Evolutionary conservation across 345 rosid genomes (phyloP), one percentile per base, ranked within the genome.

Genomic region (Salix exigua): DNA sequence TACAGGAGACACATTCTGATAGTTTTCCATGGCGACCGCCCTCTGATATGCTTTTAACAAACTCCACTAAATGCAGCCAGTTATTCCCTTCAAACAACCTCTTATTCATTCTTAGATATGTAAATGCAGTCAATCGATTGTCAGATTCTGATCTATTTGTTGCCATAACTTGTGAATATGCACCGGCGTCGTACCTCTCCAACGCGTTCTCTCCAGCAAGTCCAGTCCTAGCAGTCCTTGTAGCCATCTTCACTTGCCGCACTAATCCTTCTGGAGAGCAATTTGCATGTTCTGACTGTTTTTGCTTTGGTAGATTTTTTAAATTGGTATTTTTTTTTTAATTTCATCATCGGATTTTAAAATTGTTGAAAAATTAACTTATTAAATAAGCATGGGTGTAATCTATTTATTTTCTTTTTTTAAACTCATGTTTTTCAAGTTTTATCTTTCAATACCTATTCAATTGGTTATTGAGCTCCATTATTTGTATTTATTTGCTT

Each of bases 191-290:
- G 46, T 89, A 93, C 83, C 98, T 87, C 82, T 96, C 97, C 16
- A 93, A 78, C 51, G 98, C 99, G 68, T 96, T 93, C 81, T 93
- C 99, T 53, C 98, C 96, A 7, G 99, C 99, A 46, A 93, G 91
- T 40, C 88, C 90, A 7, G 83, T 84, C 79, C 89, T 88, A 3
- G 91, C 89, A 19, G 80, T 75, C 78, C 42, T 85, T 19, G 96
- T 88, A 17, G 91, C 97, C 78, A 78, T 88, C 88, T 93, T 91
- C 67, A 91, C 94, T 84, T 96, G 99, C 85, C 65, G 78, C 10
- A 96, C 98, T 73, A 93, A 84, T 60, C 97, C 97, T 89, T 93
- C 92, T 0, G 99, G 97, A 0, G 99, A 96, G 84, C 97, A 91
- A 66, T 89, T 88, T 28, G 96, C 96, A 63, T 86, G 58, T 48